Evolutionary conservation across 129 eudicot genomes (phyloP).

Genomic region (Smallanthus sonchifolius): DNA sequence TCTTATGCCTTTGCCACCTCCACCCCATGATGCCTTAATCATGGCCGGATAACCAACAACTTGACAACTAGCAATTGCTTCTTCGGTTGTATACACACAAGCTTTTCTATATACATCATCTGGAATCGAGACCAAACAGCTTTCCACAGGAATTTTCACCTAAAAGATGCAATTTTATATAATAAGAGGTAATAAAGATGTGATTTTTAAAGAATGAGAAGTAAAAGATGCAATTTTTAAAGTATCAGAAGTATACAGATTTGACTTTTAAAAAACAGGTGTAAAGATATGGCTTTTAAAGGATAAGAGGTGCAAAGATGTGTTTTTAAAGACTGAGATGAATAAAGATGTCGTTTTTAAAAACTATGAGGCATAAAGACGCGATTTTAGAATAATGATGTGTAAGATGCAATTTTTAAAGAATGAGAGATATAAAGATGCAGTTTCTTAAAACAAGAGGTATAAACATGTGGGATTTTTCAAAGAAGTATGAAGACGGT

Average conservation of each 20-base stretch:
- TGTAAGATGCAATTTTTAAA: background rate
- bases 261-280: background rate
- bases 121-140: slow-evolving; percentile 75
- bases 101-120: slow-evolving; percentile 79
- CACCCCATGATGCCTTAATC: slow-evolving; percentile 99
- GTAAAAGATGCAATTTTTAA: background rate
- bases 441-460: background rate
- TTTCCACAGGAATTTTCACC: slow-evolving; percentile 79
- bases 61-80: slow-evolving; percentile 92
- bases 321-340: background rate
- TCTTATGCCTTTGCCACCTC: slow-evolving; percentile 99
- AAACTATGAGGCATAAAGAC: background rate
- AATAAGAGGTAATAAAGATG: slow-evolving; percentile 7
- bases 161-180: slow-evolving; percentile 13
- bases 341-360: background rate
- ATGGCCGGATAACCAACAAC: slow-evolving; percentile 98
- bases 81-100: slow-evolving; percentile 89
- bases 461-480: background rate
- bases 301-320: background rate
- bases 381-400: background rate
- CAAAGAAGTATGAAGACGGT: background rate
- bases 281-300: background rate
- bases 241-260: background rate
- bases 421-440: background rate
- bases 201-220: background rate